Evolutionary conservation across 2,329 filamentous ascomycete genomes (phyloP), one percentile per base, ranked within the genome.

Genomic region (Parastagonospora nodorum): DNA sequence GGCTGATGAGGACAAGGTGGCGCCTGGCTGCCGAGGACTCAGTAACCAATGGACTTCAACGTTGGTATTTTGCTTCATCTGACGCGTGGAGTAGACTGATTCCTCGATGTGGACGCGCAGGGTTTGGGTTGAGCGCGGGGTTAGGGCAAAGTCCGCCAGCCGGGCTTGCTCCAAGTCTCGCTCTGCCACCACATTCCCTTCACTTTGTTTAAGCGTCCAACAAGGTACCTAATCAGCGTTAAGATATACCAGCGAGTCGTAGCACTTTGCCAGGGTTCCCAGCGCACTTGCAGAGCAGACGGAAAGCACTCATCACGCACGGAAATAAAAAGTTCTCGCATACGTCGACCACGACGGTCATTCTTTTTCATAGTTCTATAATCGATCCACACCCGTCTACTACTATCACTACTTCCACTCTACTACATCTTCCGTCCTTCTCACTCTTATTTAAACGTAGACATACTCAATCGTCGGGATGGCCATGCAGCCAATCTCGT

Each of bases 351-450:
- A 55, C 41, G 37, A 57, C 38, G 45, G 43, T 53, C 45, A 53
- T 47, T 55, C 42, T 27, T 51, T 59, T 61, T 45, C 30, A 57
- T 55, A 48, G 37, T 59, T 53, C 37, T 42, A 43, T 51, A n/a
- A 53, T 59, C 47, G 24, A 61, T 55, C 48, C 38, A 57, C 45
- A 55, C 49, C 48, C 40, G 47, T 59, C 41, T 57, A 61, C 48
- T 55, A 33, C 53, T 61, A 45, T 48, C 51, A 57, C 51, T 57
- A 59, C 35, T 33, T 51, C 53, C 50, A 61, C 48, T 57, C 53
- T 37, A 29, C 50, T 57, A 50, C 51, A 55, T 54, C 41, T 59
- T 57, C 51, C 49, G 35, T 53, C 55, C 56, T 55, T 51, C 48
- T 57, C 42, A 51, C 51, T 50, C 32, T 48, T n/a, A n/a, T n/a